These are phyloP conservation scores for Tylopilus sp. DNA, from an alignment of 1,284 basidiomycete species.

Conservation along the genomic window DNA sequence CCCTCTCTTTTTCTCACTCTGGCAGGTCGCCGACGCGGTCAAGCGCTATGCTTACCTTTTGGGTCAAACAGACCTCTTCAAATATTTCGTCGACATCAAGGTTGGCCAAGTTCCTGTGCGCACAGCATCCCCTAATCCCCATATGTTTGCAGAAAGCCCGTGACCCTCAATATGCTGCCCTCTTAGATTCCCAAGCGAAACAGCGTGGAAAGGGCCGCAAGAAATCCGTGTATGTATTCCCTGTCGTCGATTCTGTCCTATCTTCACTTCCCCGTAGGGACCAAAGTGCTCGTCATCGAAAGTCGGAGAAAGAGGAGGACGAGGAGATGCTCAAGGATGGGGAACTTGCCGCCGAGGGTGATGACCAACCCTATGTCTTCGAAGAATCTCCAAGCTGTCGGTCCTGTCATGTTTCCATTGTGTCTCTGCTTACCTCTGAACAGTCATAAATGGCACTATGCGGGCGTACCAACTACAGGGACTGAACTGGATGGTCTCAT, in stretches of 20 bases:
- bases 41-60: slow-evolving; percentile 96
- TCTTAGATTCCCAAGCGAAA: too few species aligned
- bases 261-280: slow-evolving; percentile 55
- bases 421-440: slow-evolving; percentile 7
- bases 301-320: slow-evolving; percentile 98
- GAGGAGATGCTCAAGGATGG: slow-evolving; percentile 94
- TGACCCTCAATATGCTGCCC: too few species aligned
- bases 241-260: not conserved
- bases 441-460: slow-evolving; percentile 93
- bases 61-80: slow-evolving; percentile 96
- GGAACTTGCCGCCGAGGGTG: slow-evolving; percentile 81
- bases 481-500: slow-evolving; percentile 96
- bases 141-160: too few species aligned
- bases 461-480: slow-evolving; percentile 96
- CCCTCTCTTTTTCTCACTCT: not conserved
- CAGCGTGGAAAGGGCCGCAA: too few species aligned
- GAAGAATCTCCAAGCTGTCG: slow-evolving; percentile 92
- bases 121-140: slow-evolving; percentile 39
- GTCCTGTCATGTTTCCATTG: slow-evolving; percentile 39
- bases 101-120: slow-evolving; percentile 50
- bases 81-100: slow-evolving; percentile 96
- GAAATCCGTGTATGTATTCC: too few species aligned
- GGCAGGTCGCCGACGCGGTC: slow-evolving; percentile 90
- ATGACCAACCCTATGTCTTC: slow-evolving; percentile 91
- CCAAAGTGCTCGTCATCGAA: slow-evolving; percentile 87